A percentile compares a stretch with the other conserved stretches of the same genome.
Conservation (phyloP, 352 stramenopile species). For the Globisporangium middletonii region DNA sequence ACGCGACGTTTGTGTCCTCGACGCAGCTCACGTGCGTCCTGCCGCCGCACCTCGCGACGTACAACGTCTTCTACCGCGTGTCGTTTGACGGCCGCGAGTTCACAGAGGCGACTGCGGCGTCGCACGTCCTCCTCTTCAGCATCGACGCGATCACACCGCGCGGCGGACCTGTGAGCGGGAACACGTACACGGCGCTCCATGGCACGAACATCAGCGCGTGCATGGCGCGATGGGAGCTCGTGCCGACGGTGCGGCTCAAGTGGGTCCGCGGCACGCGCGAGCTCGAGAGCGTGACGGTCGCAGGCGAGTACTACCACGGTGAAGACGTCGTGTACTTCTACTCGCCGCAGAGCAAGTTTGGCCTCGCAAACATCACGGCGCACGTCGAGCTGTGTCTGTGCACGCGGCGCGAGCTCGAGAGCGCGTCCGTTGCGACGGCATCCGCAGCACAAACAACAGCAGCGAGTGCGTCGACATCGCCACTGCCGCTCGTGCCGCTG, state of each 20-base stretch:
- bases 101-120: slow-evolving; percentile 23
- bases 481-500: background rate
- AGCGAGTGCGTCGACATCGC: background rate
- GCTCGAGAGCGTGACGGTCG: slow-evolving; percentile 51
- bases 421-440: background rate
- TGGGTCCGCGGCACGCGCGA: slow-evolving; percentile 56
- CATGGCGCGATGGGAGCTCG: slow-evolving; percentile 18
- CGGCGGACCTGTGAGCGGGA: slow-evolving; percentile 57
- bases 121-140: slow-evolving; percentile 52
- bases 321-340: slow-evolving; percentile 76
- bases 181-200: slow-evolving; percentile 59
- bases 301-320: slow-evolving; percentile 47
- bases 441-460: no score
- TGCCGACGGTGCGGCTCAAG: slow-evolving; percentile 36
- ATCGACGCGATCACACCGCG: slow-evolving; percentile 39
- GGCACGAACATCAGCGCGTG: slow-evolving; percentile 60
- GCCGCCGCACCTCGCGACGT: slow-evolving; percentile 44
- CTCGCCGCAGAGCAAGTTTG: slow-evolving; percentile 70
- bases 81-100: slow-evolving; percentile 54
- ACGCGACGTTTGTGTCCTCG: slow-evolving; percentile 30
- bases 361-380: slow-evolving; percentile 57
- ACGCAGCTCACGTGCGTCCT: slow-evolving; percentile 32
- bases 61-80: slow-evolving; percentile 57
- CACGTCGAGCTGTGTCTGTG: slow-evolving; percentile 43
- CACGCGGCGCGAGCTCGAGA: slow-evolving; percentile 7